Evolutionary conservation across 108 stramenopile species (phyloP).

Genomic region (Fragilaria crotonensis): DNA sequence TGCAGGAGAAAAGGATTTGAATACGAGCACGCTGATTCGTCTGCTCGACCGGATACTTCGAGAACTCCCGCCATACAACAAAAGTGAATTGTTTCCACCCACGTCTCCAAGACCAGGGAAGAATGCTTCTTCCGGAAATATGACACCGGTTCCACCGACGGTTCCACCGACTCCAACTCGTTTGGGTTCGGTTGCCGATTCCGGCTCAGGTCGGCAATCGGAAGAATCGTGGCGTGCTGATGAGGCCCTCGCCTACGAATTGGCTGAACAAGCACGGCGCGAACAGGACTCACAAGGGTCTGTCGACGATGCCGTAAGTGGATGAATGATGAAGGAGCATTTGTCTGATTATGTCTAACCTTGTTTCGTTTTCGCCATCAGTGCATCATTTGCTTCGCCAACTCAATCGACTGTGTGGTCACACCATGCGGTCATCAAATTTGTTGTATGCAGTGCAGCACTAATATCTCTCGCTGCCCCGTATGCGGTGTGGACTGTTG

Average conservation of each 20-base stretch:
- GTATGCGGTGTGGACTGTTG: slow-evolving; percentile 45
- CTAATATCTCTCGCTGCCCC: slow-evolving; percentile 45
- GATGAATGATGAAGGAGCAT: neutral
- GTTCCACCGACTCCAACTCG: neutral
- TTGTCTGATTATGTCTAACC: neutral
- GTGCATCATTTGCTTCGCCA: slow-evolving; percentile 68
- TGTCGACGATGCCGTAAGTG: slow-evolving; percentile 4
- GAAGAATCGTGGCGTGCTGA: slow-evolving; percentile 1
- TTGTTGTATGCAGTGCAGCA: slow-evolving; percentile 57
- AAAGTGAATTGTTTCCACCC: neutral
- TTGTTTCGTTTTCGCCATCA: slow-evolving; percentile 3
- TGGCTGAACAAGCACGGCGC: neutral
- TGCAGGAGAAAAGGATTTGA: slow-evolving; percentile 48
- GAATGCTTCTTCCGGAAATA: neutral
- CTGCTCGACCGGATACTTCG: slow-evolving; percentile 37
- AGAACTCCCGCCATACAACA: slow-evolving; percentile 15
- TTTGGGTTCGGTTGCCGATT: neutral
- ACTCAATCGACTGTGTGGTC: slow-evolving; percentile 62
- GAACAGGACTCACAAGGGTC: neutral
- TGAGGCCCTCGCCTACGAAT: neutral
- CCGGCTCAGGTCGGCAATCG: neutral
- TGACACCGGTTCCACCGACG: neutral
- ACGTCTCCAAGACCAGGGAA: neutral
- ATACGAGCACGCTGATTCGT: slow-evolving; percentile 24
- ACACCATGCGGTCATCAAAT: slow-evolving; percentile 81